phyloP scores from a whole-genome alignment of 2,329 filamentous ascomycete genomes.

The Phaeosphaeria sp. region DNA sequence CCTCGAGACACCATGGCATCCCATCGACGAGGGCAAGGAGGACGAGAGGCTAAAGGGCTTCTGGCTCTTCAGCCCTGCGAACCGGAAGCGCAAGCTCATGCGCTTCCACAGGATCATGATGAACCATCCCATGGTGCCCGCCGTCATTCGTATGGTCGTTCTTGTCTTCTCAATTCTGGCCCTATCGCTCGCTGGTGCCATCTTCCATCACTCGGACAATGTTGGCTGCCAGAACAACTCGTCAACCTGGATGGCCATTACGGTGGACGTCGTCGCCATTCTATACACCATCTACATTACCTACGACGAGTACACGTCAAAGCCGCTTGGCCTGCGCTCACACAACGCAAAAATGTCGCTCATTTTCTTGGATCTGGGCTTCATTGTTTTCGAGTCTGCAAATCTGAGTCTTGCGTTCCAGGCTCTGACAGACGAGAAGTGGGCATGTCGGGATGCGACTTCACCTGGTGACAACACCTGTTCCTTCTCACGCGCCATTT shows the following conservation, averaged over 20 bases:
- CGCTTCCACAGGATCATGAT: constrained; percentile 73
- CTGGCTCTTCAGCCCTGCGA: constrained; percentile 55
- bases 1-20: constrained; percentile 59
- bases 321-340: constrained; percentile 85
- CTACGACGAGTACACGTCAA: constrained; percentile 94
- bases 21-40: constrained; percentile 59
- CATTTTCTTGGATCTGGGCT: constrained; percentile 90
- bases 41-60: constrained; percentile 57
- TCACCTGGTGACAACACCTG: constrained; percentile 14
- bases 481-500: constrained; percentile 56
- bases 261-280: constrained; percentile 86
- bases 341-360: constrained; percentile 86
- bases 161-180: constrained; percentile 83
- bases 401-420: constrained; percentile 91
- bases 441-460: constrained; percentile 52
- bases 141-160: constrained; percentile 81
- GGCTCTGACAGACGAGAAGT: constrained; percentile 70
- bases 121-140: constrained; percentile 82
- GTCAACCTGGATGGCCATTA: constrained; percentile 86
- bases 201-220: constrained; percentile 62
- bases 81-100: constrained; percentile 61
- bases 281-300: constrained; percentile 94
- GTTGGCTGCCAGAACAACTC: constrained; percentile 52
- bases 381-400: constrained; percentile 96
- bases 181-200: constrained; percentile 76